Evolutionary conservation across 2,329 filamentous ascomycete genomes (phyloP).

Genomic region (Hypoxylon sp.): DNA sequence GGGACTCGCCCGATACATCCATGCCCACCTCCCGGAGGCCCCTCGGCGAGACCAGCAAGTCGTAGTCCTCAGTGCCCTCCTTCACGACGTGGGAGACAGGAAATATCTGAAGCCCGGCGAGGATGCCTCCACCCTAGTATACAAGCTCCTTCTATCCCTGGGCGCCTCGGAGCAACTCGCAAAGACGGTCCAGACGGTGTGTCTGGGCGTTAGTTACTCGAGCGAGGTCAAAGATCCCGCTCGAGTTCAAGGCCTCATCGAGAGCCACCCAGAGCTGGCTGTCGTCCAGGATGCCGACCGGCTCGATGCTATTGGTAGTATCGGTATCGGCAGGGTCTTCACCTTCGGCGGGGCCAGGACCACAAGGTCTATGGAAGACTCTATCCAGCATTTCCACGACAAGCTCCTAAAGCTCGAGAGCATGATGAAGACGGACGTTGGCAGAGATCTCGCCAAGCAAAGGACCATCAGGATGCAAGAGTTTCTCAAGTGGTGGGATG

Average conservation of each 20-base stretch:
- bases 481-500: constrained; percentile 66
- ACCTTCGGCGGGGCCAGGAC: constrained; percentile 75
- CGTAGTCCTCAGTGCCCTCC: constrained; percentile 73
- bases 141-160: constrained; percentile 60
- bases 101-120: constrained; percentile 74
- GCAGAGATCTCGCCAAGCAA: constrained; percentile 60
- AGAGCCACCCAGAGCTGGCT: constrained; percentile 73
- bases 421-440: constrained; percentile 70
- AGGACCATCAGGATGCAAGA: constrained; percentile 60
- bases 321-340: constrained; percentile 82
- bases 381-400: constrained; percentile 77
- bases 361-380: constrained; percentile 63
- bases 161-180: constrained; percentile 68
- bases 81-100: constrained; percentile 90
- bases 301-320: constrained; percentile 87
- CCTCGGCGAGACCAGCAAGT: constrained; percentile 57
- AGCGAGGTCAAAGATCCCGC: constrained; percentile 73
- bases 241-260: constrained; percentile 67
- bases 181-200: constrained; percentile 73
- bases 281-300: constrained; percentile 93
- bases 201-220: constrained; percentile 79
- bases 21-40: constrained; percentile 50
- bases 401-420: constrained; percentile 73
- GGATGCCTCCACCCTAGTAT: constrained; percentile 64
- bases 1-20: constrained; percentile 72